Evolutionary conservation across 148 eudicot genomes (phyloP), one percentile per base, ranked within the genome.

Genomic region (Rhododendron simsii): DNA sequence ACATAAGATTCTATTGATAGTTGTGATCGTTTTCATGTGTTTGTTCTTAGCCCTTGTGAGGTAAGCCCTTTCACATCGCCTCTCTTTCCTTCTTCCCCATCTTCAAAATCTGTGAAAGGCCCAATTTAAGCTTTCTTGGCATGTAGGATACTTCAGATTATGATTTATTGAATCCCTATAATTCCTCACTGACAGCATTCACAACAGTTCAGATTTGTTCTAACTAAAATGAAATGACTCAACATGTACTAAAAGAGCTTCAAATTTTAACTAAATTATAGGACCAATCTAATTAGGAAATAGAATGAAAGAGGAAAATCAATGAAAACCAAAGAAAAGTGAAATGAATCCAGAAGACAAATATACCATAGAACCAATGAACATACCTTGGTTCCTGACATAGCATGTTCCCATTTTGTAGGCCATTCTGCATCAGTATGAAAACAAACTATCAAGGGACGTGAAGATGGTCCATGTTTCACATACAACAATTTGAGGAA

Each of bases 301-400:
- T 6, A n/a, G 30, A 69, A 83, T 6, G 23, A 7, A 82, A 82
- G 30, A 9, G 30, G 23, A 18, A 20, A 44, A 84, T 71, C 41
- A 53, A 30, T 30, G 67, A 7, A 30, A n/a, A 87, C 12, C 67
- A 28, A 83, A 37, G 81, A 30, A 48, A 33, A 12, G 5, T 12
- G 41, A 21, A 55, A 21, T 30, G 65, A 7, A 30, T 80, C 6
- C 4, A 50, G 18, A 82, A 82, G 59, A 82, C 18, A 51, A 48
- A 35, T 6, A 82, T 26, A 28, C 20, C 35, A 5, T 50, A 78
- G 20, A 47, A 59, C 59, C 26, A 26, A 51, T 45, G 41, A 79
- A 82, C 77, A 67, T 86, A 90, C 93, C 88, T 89, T 35, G 75
- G 84, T 65, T 84, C 88, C 23, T 80, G 21, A 50, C 87, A 84